Base-by-base conservation (phyloP, 768 basidiomycete genomes). In the Termitomyces sp. region DNA sequence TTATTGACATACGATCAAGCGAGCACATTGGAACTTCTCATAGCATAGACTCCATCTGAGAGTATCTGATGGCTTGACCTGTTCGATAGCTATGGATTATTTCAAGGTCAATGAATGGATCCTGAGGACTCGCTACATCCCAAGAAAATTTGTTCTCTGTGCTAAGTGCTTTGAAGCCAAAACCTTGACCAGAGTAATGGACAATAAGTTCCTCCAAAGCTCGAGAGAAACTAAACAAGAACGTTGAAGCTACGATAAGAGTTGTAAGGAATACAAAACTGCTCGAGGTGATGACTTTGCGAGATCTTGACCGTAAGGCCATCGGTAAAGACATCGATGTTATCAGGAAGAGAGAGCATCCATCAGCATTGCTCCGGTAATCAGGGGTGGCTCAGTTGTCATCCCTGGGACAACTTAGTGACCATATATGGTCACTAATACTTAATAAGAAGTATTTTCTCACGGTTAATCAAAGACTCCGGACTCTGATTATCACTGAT, bases 21-120 rank as follows among this genome's bases (percentile, higher is more conserved):
- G 66, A 50, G 72, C 67, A 57, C 74, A 76, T 49, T 75, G 63
- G 18, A 60, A 54, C 4, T 62, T 58, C 5, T 52, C 20, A 52
- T 66, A 68, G 60, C 71, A 73, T 37, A 54, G 51, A 10, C 52
- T 51, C 70, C 70, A 71, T 4, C 42, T 36, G 28, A 70, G 62
- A 13, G 50, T 54, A 26, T 63, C 51, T 10, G 57, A 65, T 22
- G 66, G 66, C 15, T 56, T 16, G 18, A 65, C 26, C 64, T 65
- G 24, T 20, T 45, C 26, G 12, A 26, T n/a, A n/a, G 18, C 13
- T 1, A 15, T 10, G 18, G 10, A 34, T 34, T 15, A 18, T 3
- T 13, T 20, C 31, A 26, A 12, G 33, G 7, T 34, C 24, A 41
- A 47, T 10, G 24, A 36, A 18, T 24, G 16, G 49, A 29, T 24